A percentile compares a stretch with the other conserved stretches of the same genome.
phyloP scores from a whole-genome alignment of 495 filamentous ascomycete genomes.

The Xylaria intraflava region DNA sequence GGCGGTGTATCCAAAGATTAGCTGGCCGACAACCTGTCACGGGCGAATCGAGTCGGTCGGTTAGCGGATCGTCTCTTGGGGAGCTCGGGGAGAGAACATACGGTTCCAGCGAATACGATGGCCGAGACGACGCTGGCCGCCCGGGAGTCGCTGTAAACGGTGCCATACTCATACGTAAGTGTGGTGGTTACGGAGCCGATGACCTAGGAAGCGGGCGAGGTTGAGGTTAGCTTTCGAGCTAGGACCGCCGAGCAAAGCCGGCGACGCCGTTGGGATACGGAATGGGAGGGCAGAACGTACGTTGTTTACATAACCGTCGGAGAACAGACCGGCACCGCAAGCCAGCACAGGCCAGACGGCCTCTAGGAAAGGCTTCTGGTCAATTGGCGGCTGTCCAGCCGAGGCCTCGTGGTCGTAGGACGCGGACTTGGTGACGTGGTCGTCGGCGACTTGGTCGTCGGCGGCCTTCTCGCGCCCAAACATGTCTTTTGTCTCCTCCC shows the following conservation, averaged over 20 bases:
- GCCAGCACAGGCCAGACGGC: slow-evolving; percentile 54
- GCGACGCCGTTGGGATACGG: not conserved
- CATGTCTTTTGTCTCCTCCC: slow-evolving; percentile 3
- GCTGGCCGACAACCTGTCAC: slow-evolving; percentile 59
- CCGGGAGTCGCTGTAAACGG: slow-evolving; percentile 55
- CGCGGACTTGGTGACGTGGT: not conserved
- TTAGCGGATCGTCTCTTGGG: not conserved
- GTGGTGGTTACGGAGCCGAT: slow-evolving; percentile 78
- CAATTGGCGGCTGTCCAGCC: slow-evolving; percentile 15
- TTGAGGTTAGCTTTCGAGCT: not conserved
- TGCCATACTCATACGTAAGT: slow-evolving; percentile 54
- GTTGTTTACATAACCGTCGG: slow-evolving; percentile 85
- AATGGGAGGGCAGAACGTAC: slow-evolving; percentile 26
- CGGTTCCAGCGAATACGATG: slow-evolving; percentile 84
- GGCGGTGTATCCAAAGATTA: slow-evolving; percentile 73
- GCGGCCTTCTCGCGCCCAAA: not conserved
- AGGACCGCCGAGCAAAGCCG: not conserved
- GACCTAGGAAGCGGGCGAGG: slow-evolving; percentile 43
- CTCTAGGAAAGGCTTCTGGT: slow-evolving; percentile 25
- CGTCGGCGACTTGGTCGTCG: slow-evolving; percentile 1
- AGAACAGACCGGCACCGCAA: slow-evolving; percentile 84
- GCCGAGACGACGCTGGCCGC: slow-evolving; percentile 65
- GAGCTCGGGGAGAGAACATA: slow-evolving; percentile 13
- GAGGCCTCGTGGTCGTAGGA: slow-evolving; percentile 3
- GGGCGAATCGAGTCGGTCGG: slow-evolving; percentile 6